phyloP scores from a whole-genome alignment of 208 protist genomes.

The Polymyxa betae region DNA sequence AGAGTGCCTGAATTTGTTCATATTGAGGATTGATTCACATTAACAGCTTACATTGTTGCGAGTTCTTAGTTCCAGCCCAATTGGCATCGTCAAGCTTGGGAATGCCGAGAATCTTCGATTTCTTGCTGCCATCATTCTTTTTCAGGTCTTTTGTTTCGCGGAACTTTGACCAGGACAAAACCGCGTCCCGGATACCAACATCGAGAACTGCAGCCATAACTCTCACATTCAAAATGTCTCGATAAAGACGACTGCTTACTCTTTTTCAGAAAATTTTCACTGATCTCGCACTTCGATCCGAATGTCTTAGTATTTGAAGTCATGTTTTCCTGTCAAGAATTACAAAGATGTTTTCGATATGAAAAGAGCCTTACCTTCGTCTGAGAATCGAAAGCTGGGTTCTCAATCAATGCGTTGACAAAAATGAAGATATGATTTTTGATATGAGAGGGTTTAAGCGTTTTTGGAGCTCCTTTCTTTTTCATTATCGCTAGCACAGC shows the following conservation, averaged over 20 bases:
- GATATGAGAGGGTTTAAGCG: conserved; percentile 92
- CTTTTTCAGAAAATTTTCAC: background rate
- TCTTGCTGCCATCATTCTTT: conserved; percentile 77
- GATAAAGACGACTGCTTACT: background rate
- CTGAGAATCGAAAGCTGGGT: conserved; percentile 99
- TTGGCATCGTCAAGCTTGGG: conserved; percentile 98
- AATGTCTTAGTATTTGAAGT: conserved; percentile 49
- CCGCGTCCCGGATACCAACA: conserved; percentile 19
- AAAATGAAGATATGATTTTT: conserved; percentile 98
- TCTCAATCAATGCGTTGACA: conserved; percentile 98
- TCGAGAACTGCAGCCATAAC: conserved; percentile 34
- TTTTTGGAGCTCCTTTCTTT: conserved; percentile 85
- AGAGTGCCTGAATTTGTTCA: conserved; percentile 80
- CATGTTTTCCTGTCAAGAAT: background rate
- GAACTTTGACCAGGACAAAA: conserved; percentile 46
- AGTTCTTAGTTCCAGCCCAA: conserved; percentile 91
- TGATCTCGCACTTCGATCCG: conserved; percentile 31
- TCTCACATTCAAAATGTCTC: background rate
- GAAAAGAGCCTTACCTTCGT: conserved; percentile 89
- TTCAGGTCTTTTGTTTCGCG: conserved; percentile 67
- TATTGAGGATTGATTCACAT: background rate
- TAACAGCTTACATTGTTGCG: conserved; percentile 85
- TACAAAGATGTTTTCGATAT: conserved; percentile 80
- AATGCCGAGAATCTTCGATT: background rate
- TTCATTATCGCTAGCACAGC: conserved; percentile 81